Base-by-base conservation (phyloP, 2,329 filamentous ascomycete genomes). In the Curvularia lunata region DNA sequence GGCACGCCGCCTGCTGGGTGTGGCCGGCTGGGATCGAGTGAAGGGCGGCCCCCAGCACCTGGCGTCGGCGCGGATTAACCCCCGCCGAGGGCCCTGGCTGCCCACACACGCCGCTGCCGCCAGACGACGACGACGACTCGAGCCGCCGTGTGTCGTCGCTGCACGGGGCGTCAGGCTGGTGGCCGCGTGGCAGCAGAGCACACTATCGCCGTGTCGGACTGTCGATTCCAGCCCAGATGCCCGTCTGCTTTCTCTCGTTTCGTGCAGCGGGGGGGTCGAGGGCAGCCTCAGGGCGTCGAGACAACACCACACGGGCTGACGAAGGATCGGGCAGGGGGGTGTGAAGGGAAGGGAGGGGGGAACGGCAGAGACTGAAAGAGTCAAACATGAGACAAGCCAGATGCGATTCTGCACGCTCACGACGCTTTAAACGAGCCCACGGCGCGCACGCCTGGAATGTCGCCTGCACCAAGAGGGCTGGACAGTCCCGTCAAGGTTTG, bases 321-420 rank as follows among this genome's bases (percentile, higher is more conserved):
- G 55, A 68, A 63, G 66, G 64, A 69, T 68, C 58, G 64, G 60
- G 62, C 65, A 63, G 65, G 63, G 63, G 65, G 55, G 30, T 48
- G 28, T 25, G 64, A 69, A 67, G 58, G 65, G 62, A 61, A 63
- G 61, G 65, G 63, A 63, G 55, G 30, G 10, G 57, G 64, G 62
- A 65, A 62, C 61, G 60, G 63, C 58, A 59, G 57, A 58, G 54
- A 64, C 19, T 38, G 40, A 19, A 65, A 58, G 60, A 60, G 58
- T 63, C 65, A 58, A 56, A 64, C 51, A 54, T 71, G 70, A 74
- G 72, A 75, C 66, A 62, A 62, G 58, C 59, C 51, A 56, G 64
- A 65, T 60, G 65, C 66, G 62, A 59, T 59, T 52, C 61, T 63
- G 54, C 56, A 47, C 52, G 28, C 41, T 58, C 42, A 47, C 58